Base-by-base conservation (phyloP, 345 rosid genomes). In the Citrus medica region DNA sequence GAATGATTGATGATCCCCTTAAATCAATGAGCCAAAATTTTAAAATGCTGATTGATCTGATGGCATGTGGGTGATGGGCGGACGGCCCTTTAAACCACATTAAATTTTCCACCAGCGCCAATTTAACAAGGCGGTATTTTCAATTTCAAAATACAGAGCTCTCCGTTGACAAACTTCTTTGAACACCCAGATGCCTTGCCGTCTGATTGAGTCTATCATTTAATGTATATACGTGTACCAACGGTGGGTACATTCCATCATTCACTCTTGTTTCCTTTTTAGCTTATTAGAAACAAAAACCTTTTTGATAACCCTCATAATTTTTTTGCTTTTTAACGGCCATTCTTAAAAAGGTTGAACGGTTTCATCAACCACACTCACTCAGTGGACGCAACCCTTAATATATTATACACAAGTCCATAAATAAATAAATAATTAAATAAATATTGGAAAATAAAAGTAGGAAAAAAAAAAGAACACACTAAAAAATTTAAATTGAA, bases 261-360 rank as follows among this genome's bases (percentile, higher is more conserved):
- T 81, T 33, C 66, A 84, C 81, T 33, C 66, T 32, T 9, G 32
- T 38, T 12, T 46, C 33, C 30, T 21, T 69, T 71, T 64, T 71
- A 64, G 21, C 24, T 53, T n/a, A 67, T 24, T 56, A 22, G 69
- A 56, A 14, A 35, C 55, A 64, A 30, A 30, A 30, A 32, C 67
- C 67, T 5, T 64, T 64, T 16, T 7, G 68, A 19, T 16, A 30
- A 2, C 40, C 40, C 35, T 87, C 88, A 83, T 78, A 75, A 80
- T 73, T 40, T 73, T 81, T 40, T 82, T 82, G 88, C 90, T 78
- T 80, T 80, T 78, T 74, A 83, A 82, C 83, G 80, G 79, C 86
- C 81, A 51, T 74, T 72, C 55, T 55, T 61, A 3, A 4, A 66
- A 53, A 40, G 25, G 24, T 65, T 69, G 13, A 72, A 79, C 78